Conservation (phyloP, 345 rosid species). For the Heritiera littoralis region DNA sequence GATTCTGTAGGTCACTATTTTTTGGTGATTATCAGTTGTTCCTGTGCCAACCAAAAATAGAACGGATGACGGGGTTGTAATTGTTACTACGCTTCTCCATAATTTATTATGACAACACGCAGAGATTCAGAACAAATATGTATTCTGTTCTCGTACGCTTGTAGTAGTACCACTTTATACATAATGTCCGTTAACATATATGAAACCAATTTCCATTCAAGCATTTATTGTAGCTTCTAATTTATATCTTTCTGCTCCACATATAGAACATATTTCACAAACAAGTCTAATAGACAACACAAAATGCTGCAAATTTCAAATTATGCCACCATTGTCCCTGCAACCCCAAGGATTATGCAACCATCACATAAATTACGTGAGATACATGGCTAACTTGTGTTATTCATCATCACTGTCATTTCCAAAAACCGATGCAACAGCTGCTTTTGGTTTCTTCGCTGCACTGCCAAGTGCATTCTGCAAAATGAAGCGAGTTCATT, state of each 20-base stretch:
- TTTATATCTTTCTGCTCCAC: not conserved
- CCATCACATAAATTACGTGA: not conserved
- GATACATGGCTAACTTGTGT: slow-evolving; percentile 21
- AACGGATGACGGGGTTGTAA: no score
- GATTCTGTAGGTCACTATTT: no score
- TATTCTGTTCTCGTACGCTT: no score
- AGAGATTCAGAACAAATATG: no score
- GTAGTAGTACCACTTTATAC: no score
- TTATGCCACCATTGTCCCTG: not conserved
- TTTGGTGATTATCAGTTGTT: no score
- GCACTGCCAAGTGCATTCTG: slow-evolving; percentile 52
- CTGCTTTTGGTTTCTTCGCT: slow-evolving; percentile 66
- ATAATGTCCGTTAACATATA: no score
- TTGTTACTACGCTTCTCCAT: no score
- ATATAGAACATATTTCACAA: not conserved
- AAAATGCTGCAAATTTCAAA: not conserved
- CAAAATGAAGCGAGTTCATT: not conserved
- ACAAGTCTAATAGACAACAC: not conserved
- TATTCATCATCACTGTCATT: slow-evolving; percentile 80
- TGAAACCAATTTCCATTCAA: no score
- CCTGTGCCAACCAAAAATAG: no score
- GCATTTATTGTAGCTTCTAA: no score
- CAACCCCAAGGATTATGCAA: not conserved
- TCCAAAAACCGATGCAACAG: slow-evolving; percentile 71
- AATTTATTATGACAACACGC: no score